These are phyloP conservation scores for Coemansia sp. DNA, from an alignment of 192 early-diverging fungal genomes.

Conservation along the genomic window DNA sequence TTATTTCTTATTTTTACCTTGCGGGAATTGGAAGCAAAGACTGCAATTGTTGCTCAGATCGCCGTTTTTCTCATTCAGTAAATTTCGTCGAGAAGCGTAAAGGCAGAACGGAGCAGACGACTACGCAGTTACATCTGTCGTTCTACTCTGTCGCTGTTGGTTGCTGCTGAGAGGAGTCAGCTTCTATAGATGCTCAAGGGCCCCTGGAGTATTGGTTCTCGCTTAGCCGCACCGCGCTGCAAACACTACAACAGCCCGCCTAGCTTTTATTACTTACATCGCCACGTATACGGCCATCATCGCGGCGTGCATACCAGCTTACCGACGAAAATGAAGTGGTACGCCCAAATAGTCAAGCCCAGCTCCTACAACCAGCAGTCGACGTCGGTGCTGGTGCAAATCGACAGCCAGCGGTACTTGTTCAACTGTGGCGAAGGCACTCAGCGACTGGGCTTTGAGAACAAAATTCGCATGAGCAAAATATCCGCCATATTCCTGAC, in stretches of 20 bases:
- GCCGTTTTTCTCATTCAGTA: not conserved
- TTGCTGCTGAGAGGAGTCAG: not conserved
- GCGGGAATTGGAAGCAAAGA: not conserved
- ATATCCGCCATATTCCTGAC: constrained; percentile 80
- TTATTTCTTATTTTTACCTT: not conserved
- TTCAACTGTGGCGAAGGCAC: constrained; percentile 94
- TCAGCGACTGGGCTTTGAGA: constrained; percentile 82
- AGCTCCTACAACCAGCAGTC: constrained; percentile 57
- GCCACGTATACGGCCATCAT: not conserved
- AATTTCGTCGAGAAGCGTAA: not conserved
- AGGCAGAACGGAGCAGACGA: not conserved
- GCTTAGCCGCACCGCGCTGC: constrained; percentile 2
- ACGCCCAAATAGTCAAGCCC: constrained; percentile 60
- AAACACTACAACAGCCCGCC: not conserved
- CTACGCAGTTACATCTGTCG: not conserved
- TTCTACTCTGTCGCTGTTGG: not conserved
- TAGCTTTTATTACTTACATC: not conserved
- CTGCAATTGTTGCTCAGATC: not conserved
- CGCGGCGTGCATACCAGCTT: constrained; percentile 28
- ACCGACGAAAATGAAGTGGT: constrained; percentile 59
- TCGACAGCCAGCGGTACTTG: constrained; percentile 77
- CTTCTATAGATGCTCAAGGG: constrained; percentile 7
- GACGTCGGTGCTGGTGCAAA: constrained; percentile 74
- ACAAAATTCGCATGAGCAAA: constrained; percentile 72
- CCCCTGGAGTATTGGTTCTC: constrained; percentile 6